These are phyloP conservation scores for Entomortierella lignicola DNA, from an alignment of 192 early-diverging fungal species.

Conservation along the genomic window DNA sequence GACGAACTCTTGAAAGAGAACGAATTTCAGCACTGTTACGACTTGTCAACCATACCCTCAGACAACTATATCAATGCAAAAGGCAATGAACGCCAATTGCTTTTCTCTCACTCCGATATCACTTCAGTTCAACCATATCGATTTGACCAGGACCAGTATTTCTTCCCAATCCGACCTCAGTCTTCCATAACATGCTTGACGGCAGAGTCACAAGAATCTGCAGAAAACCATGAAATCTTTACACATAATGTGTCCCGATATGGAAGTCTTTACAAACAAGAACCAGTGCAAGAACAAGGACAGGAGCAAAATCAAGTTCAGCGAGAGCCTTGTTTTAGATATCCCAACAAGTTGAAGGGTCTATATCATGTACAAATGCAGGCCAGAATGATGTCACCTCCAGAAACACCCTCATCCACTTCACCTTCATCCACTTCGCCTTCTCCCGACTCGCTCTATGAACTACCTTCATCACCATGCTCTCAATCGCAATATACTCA, in stretches of 20 bases:
- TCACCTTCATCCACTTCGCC: slow-evolving; percentile 15
- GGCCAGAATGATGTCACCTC: slow-evolving; percentile 31
- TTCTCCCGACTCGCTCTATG: background rate
- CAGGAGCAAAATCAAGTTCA: background rate
- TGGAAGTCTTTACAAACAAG: background rate
- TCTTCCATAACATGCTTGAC: slow-evolving; percentile 21
- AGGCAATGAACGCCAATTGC: background rate
- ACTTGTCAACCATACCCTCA: background rate
- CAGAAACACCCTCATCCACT: slow-evolving; percentile 34
- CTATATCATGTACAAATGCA: background rate
- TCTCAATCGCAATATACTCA: background rate
- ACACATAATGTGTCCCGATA: background rate
- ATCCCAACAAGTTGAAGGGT: background rate
- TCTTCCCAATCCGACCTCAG: slow-evolving; percentile 19
- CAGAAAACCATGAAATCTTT: no score
- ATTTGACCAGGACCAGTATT: slow-evolving; percentile 18
- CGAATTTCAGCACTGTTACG: background rate
- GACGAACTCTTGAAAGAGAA: background rate
- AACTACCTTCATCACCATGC: background rate
- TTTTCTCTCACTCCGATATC: slow-evolving; percentile 8
- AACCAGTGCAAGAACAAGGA: background rate
- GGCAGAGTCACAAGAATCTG: no score
- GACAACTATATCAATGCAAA: background rate
- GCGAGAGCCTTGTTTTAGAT: background rate
- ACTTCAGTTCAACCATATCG: slow-evolving; percentile 16